Evolutionary conservation across 345 rosid species (phyloP).

Genomic region (Adansonia digitata): DNA sequence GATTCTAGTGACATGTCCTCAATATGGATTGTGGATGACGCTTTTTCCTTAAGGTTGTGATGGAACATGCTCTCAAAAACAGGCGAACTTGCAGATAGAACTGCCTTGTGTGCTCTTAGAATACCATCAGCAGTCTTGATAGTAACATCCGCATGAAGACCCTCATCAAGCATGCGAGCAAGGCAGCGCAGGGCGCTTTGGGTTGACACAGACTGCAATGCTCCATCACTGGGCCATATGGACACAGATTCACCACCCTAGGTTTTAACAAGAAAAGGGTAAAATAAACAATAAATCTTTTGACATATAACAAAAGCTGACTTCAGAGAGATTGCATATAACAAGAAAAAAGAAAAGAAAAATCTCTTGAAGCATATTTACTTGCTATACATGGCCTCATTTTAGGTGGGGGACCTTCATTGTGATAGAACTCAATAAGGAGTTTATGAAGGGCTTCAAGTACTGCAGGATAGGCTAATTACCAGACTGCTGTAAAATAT

Average conservation of each 20-base stretch:
- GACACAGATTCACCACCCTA: slow-evolving; percentile 71
- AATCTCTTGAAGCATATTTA: background rate
- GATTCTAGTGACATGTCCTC: slow-evolving; percentile 83
- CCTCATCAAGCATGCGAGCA: slow-evolving; percentile 83
- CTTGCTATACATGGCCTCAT: background rate
- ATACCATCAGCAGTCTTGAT: slow-evolving; percentile 76
- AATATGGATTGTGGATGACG: slow-evolving; percentile 69
- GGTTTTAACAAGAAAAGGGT: background rate
- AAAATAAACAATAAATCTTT: background rate
- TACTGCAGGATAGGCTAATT: background rate
- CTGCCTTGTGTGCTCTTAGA: slow-evolving; percentile 75
- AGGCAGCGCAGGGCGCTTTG: slow-evolving; percentile 68
- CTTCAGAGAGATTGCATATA: background rate
- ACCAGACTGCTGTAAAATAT: background rate
- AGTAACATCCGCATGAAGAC: slow-evolving; percentile 64
- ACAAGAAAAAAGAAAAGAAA: background rate
- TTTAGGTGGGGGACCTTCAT: background rate
- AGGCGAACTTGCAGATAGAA: slow-evolving; percentile 79
- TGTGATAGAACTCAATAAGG: background rate
- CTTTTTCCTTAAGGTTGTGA: slow-evolving; percentile 88
- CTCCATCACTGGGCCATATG: slow-evolving; percentile 65
- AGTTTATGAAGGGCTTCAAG: background rate
- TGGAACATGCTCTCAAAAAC: slow-evolving; percentile 91
- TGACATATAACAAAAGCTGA: background rate
- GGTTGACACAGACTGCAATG: slow-evolving; percentile 52